Base-by-base conservation (phyloP, 1,139 yeast genomes). In the Yueomyces sp. region DNA sequence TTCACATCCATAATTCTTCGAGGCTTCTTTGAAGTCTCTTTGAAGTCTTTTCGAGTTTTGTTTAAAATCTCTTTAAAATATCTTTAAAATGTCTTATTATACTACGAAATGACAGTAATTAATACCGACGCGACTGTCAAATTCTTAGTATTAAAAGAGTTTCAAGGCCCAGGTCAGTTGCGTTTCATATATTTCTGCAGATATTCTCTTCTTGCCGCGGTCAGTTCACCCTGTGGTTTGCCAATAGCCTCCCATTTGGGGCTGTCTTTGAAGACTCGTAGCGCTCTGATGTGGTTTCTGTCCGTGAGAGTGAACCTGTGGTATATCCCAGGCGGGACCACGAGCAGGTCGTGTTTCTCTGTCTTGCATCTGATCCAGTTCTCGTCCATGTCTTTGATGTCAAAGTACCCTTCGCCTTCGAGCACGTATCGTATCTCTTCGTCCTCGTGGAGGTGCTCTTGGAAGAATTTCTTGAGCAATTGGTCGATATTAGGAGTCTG, bases 201-300 rank as follows among this genome's bases (percentile, higher is more conserved):
- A 51, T 76, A 76, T 41, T 65, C 61, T 44, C 55, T 46, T 46
- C 78, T 65, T 50, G 61, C 58, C 36, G 52, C 42, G 53, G 72
- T 72, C 19, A 48, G 48, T 47, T 69, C 74, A 12, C 60, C 69
- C 4, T 60, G 68, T 0, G 81, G 77, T 50, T 95, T 73, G 59
- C 79, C 76, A 55, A 85, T 75, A 7, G 97, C 96, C 44, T 83
- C 77, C 97, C 98, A 91, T 60, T 86, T 87, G 32, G 97, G 97
- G 64, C 89, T 96, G 54, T 87, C 96, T 63, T 86, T 79, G 68
- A 91, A 91, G 52, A 91, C 67, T 50, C 98, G 70, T 57, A 84
- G 63, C 4, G 97, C 96, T 50, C 75, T 73, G 52, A 89, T 81
- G 52, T 73, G 73, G 58, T 80, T 76, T 44, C 66, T 59, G 9